Evolutionary conservation across 139 green algal species (phyloP).

Genomic region (Chlamydomonas incerta): DNA sequence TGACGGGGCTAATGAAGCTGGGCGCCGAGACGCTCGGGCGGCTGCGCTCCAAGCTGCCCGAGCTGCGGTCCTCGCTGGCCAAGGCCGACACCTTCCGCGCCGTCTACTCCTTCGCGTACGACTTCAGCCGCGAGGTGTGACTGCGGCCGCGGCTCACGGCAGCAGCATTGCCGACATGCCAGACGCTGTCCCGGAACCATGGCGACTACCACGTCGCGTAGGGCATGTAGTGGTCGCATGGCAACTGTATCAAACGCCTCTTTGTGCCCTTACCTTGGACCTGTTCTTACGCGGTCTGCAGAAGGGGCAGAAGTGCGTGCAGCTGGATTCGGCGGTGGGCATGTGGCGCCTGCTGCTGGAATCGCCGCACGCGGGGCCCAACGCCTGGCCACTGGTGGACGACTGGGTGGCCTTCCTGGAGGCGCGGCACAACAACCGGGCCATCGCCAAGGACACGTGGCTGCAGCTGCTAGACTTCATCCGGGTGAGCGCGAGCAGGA

Average conservation of each 20-base stretch:
- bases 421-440: slow-evolving; percentile 74
- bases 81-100: slow-evolving; percentile 65
- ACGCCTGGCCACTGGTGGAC: slow-evolving; percentile 50
- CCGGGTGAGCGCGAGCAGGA: slow-evolving; percentile 31
- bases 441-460: slow-evolving; percentile 90
- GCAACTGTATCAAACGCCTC: too few species aligned
- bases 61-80: slow-evolving; percentile 72
- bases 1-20: slow-evolving; percentile 68
- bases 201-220: too few species aligned
- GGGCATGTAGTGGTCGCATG: too few species aligned
- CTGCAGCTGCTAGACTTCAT: slow-evolving; percentile 83
- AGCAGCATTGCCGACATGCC: too few species aligned
- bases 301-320: slow-evolving; percentile 93
- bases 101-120: slow-evolving; percentile 87
- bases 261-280: too few species aligned
- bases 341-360: slow-evolving; percentile 94
- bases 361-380: neutral
- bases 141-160: neutral
- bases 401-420: slow-evolving; percentile 88
- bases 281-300: slow-evolving; percentile 43
- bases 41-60: slow-evolving; percentile 74
- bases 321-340: slow-evolving; percentile 88
- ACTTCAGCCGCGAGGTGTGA: slow-evolving; percentile 76
- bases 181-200: too few species aligned
- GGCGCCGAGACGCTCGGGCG: slow-evolving; percentile 69